A percentile compares a stretch with the other conserved stretches of the same genome.
These are phyloP conservation scores for Candida gigantensis DNA, from an alignment of 1,139 yeast species.

Conservation along the genomic window DNA sequence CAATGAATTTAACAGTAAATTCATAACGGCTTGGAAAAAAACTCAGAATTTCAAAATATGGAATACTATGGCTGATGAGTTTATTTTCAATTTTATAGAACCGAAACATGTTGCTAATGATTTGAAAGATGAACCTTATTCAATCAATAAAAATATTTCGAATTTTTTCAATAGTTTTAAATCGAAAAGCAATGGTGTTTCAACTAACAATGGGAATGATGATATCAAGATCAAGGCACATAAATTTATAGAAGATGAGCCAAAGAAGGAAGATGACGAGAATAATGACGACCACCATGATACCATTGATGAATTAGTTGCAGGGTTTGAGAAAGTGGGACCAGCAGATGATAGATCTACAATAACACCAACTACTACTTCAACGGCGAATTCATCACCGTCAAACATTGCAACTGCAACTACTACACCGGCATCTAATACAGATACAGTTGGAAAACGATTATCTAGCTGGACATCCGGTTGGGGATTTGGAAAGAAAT, in stretches of 20 bases:
- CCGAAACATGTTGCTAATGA: conserved; percentile 64
- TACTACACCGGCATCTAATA: background rate
- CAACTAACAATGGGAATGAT: conserved; percentile 3
- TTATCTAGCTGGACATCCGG: conserved; percentile 15
- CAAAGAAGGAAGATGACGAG: conserved; percentile 9
- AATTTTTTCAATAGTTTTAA: conserved; percentile 31
- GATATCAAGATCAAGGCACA: conserved; percentile 17
- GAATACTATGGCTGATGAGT: conserved; percentile 77
- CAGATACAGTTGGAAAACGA: conserved; percentile 7
- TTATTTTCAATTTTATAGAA: conserved; percentile 81
- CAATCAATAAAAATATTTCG: conserved; percentile 20
- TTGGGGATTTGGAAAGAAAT: conserved; percentile 21
- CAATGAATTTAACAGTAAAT: conserved; percentile 50
- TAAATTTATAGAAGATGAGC: conserved; percentile 19
- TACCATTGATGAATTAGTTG: conserved; percentile 12
- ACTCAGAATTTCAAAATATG: conserved; percentile 74
- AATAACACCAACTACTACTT: background rate
- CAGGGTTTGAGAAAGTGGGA: conserved; percentile 15
- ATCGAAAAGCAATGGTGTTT: conserved; percentile 14
- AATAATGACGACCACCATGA: conserved; percentile 12
- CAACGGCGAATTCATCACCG: background rate
- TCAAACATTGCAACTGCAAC: background rate
- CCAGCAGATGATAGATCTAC: conserved; percentile 3
- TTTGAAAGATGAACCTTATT: conserved; percentile 19
- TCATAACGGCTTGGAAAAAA: conserved; percentile 63